Evolutionary conservation across 2,329 filamentous ascomycete genomes (phyloP).

Genomic region (Hymenoscyphus albidus): DNA sequence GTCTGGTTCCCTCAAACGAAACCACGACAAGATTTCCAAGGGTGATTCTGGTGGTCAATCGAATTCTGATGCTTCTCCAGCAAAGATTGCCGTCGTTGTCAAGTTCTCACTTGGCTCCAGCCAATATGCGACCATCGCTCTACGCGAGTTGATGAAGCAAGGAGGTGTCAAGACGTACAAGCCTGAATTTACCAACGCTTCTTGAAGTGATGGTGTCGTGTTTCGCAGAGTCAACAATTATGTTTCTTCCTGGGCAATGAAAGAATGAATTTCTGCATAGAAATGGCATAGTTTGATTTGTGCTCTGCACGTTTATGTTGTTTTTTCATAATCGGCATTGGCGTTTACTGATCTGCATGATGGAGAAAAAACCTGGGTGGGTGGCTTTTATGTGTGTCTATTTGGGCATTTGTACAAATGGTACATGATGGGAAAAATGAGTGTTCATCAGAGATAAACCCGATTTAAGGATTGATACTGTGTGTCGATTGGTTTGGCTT

Average conservation of each 20-base stretch:
- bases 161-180: constrained; percentile 58
- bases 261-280: too few relatives aligned
- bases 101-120: constrained; percentile 74
- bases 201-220: background rate
- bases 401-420: background rate
- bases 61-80: background rate
- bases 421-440: background rate
- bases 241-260: too few relatives aligned
- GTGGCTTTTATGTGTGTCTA: background rate
- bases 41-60: background rate
- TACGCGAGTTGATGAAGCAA: constrained; percentile 74
- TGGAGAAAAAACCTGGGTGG: background rate
- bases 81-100: constrained; percentile 63
- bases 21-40: constrained; percentile 7
- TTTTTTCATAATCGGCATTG: background rate
- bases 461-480: background rate
- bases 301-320: background rate
- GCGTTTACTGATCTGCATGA: background rate
- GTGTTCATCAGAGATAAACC: background rate
- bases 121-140: constrained; percentile 80
- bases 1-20: background rate
- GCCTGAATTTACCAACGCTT: constrained; percentile 50
- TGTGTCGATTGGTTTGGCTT: background rate
- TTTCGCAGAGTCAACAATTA: too few relatives aligned
- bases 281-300: background rate